These are phyloP conservation scores for Trichoderma breve DNA, from an alignment of 2,329 filamentous ascomycete species.

Conservation along the genomic window DNA sequence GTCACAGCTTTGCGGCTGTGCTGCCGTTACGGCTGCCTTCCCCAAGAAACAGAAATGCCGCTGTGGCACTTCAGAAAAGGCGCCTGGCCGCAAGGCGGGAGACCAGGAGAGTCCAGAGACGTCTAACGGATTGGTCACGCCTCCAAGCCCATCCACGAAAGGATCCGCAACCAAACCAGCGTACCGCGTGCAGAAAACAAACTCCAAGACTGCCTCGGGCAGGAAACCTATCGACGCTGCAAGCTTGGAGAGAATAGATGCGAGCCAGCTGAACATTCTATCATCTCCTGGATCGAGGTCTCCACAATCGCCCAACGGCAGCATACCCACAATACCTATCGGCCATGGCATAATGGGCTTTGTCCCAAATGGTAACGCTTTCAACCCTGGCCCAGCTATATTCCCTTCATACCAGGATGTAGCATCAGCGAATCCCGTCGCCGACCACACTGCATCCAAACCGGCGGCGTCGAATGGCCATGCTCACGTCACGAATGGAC, in stretches of 20 bases:
- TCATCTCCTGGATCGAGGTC: conserved; percentile 32
- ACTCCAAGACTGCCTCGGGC: conserved; percentile 33
- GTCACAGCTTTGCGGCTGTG: conserved; percentile 60
- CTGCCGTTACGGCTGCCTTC: conserved; percentile 63
- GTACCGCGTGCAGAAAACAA: conserved; percentile 48
- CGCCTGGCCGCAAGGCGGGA: conserved; percentile 24
- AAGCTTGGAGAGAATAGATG: conserved; percentile 52
- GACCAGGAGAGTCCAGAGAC: conserved; percentile 32
- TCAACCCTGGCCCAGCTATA: conserved; percentile 27
- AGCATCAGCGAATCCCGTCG: conserved; percentile 27
- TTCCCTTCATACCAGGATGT: conserved; percentile 36
- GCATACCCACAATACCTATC: conserved; percentile 24
- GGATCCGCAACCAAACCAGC: conserved; percentile 27
- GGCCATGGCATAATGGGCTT: conserved; percentile 32
- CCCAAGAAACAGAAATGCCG: conserved; percentile 56
- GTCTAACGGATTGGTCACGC: conserved; percentile 26
- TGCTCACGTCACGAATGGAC: conserved; percentile 22
- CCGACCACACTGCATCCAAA: conserved; percentile 23
- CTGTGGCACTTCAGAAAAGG: conserved; percentile 42
- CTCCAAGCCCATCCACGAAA: conserved; percentile 34
- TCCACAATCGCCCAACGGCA: conserved; percentile 26
- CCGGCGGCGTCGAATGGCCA: conserved; percentile 25
- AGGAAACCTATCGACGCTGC: conserved; percentile 52
- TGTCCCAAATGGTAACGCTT: conserved; percentile 28
- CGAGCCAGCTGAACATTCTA: conserved; percentile 50